Base-by-base conservation (phyloP, 768 basidiomycete genomes). In the Agrocybe pediades region DNA sequence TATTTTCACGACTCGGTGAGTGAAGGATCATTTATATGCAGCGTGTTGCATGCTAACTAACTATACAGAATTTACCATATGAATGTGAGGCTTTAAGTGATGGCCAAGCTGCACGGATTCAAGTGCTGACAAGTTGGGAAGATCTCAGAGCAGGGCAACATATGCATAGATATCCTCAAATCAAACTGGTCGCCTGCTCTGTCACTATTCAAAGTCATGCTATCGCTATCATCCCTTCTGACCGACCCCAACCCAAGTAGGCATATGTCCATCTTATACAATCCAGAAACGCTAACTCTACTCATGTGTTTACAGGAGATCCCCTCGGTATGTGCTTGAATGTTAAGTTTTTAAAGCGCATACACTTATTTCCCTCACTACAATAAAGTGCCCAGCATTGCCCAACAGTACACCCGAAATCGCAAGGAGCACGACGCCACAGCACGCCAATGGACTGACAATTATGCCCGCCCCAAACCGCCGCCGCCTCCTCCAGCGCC, bases 161-260 rank as follows among this genome's bases (percentile, higher is more conserved):
- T 92, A 49, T 93, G 90, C 64, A 90, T 94, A 60, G 90, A 97
- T 71, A 92, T 96, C 46, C 81, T 98, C 54, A 97, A 98, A 73
- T 81, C 85, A 64, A 90, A 92, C 63, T 98, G 95, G 95, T 95
- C 92, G 1, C 95, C 95, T 6, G 95, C 95, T 2, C 71, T 98
- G 19, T 95, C 93, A 2, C 76, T 98, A 44, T 95, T 91, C 79
- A 97, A 98, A 75, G 90, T 96, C 64, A 87, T 98, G 71, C 83
- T 98, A 17, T 95, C 93, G 23, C 80, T 98, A 3, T 95, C 93
- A 0, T 95, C 93, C 0, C 82, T 98, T 9, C 77, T 98, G 46
- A 95, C 93, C 9, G 95, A 97, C 61, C 95, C 95, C 0, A 98
- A 98, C 73, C 95, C 95, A 1, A 81, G 92, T 93, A 66, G 55